Percentiles rank a stretch among this genome's conserved stretches.
phyloP scores from a whole-genome alignment of 345 rosid genomes.

The Euphorbia tirucalli region DNA sequence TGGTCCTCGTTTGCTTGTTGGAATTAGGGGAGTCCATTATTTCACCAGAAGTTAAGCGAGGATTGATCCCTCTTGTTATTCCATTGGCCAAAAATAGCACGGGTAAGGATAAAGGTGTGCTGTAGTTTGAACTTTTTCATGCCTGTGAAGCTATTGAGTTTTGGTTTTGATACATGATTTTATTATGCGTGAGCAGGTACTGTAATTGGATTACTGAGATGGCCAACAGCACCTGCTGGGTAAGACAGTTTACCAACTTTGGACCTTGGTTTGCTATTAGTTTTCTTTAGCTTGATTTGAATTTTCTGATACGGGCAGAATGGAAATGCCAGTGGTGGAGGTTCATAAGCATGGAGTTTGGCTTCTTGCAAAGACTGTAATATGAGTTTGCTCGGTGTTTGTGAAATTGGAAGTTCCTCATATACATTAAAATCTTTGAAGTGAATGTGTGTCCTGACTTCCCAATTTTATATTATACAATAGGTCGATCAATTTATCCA shows the following conservation, averaged over 20 bases:
- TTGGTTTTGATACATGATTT: slow-evolving; percentile 10
- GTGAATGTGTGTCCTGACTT: background rate
- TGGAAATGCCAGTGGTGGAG: slow-evolving; percentile 30
- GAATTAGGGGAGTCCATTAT: slow-evolving; percentile 17
- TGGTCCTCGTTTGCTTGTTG: background rate
- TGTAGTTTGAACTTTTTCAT: background rate
- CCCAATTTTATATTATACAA: background rate
- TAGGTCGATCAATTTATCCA: slow-evolving; percentile 29
- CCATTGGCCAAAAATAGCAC: slow-evolving; percentile 26
- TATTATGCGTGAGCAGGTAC: slow-evolving; percentile 6
- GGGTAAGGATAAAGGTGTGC: slow-evolving; percentile 11
- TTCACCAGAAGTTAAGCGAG: slow-evolving; percentile 23
- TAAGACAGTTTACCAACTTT: background rate
- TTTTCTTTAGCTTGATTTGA: background rate
- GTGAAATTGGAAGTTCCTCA: background rate
- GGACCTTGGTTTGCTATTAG: background rate
- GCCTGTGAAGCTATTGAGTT: slow-evolving; percentile 5
- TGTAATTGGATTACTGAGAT: slow-evolving; percentile 27
- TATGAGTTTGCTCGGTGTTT: background rate
- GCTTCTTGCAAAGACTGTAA: slow-evolving; percentile 29
- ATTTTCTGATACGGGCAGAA: slow-evolving; percentile 22
- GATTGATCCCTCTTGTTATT: slow-evolving; percentile 25
- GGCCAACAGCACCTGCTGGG: slow-evolving; percentile 35
- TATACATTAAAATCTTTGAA: background rate
- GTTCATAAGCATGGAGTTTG: slow-evolving; percentile 31